Evolutionary conservation across 371 early-diverging fungal species (phyloP).

Genomic region (Nematocida ironsii): DNA sequence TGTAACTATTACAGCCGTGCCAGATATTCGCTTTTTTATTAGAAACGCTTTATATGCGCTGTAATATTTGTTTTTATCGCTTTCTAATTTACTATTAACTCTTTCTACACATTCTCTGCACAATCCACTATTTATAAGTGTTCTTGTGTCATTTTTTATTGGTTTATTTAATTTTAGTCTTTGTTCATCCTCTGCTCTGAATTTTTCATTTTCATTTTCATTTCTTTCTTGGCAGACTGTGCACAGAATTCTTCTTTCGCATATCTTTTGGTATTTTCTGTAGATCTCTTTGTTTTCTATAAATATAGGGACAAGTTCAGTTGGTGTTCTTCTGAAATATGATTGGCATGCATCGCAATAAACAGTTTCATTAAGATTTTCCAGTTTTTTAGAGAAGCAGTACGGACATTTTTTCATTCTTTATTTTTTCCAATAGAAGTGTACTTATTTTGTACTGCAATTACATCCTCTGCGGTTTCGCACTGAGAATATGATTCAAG

Average conservation of each 20-base stretch:
- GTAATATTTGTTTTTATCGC: neutral
- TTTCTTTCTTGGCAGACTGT: slow-evolving; percentile 41
- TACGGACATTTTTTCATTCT: slow-evolving; percentile 40
- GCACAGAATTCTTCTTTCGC: slow-evolving; percentile 22
- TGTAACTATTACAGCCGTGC: neutral
- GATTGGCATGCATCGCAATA: slow-evolving; percentile 41
- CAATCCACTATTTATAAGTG: neutral
- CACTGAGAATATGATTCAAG: slow-evolving; percentile 77
- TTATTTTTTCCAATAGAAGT: slow-evolving; percentile 28
- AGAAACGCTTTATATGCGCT: slow-evolving; percentile 6
- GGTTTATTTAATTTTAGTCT: slow-evolving; percentile 3
- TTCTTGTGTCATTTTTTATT: neutral
- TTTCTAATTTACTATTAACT: slow-evolving; percentile 37
- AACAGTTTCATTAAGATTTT: slow-evolving; percentile 27
- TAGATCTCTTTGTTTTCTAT: slow-evolving; percentile 36
- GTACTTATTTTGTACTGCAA: slow-evolving; percentile 78
- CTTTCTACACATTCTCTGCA: slow-evolving; percentile 28
- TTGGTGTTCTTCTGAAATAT: slow-evolving; percentile 24
- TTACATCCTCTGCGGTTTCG: slow-evolving; percentile 77
- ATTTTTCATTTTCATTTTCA: slow-evolving; percentile 21
- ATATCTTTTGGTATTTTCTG: slow-evolving; percentile 10
- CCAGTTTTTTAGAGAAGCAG: slow-evolving; percentile 16
- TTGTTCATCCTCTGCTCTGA: slow-evolving; percentile 41
- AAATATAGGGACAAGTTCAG: slow-evolving; percentile 34
- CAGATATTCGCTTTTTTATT: neutral